Evolutionary conservation across 495 filamentous ascomycete genomes (phyloP), one percentile per base, ranked within the genome.

Genomic region (Chaetomium fimeti): DNA sequence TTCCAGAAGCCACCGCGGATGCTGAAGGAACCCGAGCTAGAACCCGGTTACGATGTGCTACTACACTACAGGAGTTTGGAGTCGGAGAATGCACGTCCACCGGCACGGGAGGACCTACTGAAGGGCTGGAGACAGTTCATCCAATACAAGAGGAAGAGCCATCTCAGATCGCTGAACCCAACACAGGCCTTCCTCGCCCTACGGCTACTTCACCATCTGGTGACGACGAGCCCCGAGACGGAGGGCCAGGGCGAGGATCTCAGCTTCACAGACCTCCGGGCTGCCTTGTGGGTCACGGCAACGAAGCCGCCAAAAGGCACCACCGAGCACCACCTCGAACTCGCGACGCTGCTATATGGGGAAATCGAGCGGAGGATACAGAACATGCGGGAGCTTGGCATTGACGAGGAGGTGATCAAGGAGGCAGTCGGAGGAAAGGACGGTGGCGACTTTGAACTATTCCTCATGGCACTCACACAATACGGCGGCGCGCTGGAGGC

Each of bases 101-200:
- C 90, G 24, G 73, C 83, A 15, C 75, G 77, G 15, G 69, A 81
- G 28, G 82, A 87, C n/a, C 72, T 96, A 0, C 74, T 84, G 0
- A 75, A 79, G 25, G 90, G 89, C 25, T 89, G 89, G 67, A 78
- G 75, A 57, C 76, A 79, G 7, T 90, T 95, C 64, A 84, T 94
- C 57, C 74, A 76, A 8, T 76, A 79, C 52, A 87, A 88, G 66
- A 69, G 77, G 16, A 69, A 77, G 20, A 72, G 75, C 53, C 71
- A 73, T 20, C 70, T 77, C 1, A 77, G 79, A 24, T 66, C 81
- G 1, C 73, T 93, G 27, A 90, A 87, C 63, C 81, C 84, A 24
- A 85, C 86, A 36, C 88, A 96, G 70, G 89, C 87, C 12, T 71
- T 77, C 20, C 76, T 87, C 59, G 78, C 85, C 42, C 65, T 81